These are phyloP conservation scores for Coffea humblotiana DNA, from an alignment of 305 asterid genomes.

Conservation along the genomic window DNA sequence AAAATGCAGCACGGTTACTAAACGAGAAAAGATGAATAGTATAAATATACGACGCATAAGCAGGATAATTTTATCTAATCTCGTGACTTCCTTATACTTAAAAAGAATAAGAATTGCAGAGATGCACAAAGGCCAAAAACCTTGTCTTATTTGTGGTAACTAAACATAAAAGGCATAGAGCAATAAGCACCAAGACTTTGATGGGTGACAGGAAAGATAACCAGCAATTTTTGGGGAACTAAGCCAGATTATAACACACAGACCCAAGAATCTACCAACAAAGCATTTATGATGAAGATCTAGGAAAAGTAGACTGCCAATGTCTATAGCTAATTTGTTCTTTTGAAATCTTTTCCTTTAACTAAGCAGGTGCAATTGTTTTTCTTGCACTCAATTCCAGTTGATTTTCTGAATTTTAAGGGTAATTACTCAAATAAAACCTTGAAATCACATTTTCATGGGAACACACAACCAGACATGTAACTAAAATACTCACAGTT, in stretches of 20 bases:
- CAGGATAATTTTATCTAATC: neutral
- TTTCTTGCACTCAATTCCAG: neutral
- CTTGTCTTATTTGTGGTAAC: neutral
- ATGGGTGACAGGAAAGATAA: neutral
- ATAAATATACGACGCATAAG: neutral
- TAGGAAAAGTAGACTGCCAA: neutral
- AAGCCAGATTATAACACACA: neutral
- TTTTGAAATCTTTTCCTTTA: neutral
- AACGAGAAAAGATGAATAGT: neutral
- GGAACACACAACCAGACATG: neutral
- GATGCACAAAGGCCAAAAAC: neutral
- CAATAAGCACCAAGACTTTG: neutral
- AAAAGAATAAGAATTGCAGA: neutral
- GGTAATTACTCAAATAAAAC: neutral
- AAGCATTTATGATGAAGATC: neutral
- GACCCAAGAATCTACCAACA: neutral
- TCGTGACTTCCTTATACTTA: neutral
- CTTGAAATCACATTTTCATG: neutral
- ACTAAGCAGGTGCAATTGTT: neutral
- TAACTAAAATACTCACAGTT: neutral
- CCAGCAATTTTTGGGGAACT: neutral
- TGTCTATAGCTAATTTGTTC: neutral
- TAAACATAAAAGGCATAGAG: neutral
- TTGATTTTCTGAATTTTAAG: neutral
- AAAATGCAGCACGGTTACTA: conserved; percentile 22